These are phyloP conservation scores for Bauhinia variegata DNA, from an alignment of 306 rosid species.

Conservation along the genomic window DNA sequence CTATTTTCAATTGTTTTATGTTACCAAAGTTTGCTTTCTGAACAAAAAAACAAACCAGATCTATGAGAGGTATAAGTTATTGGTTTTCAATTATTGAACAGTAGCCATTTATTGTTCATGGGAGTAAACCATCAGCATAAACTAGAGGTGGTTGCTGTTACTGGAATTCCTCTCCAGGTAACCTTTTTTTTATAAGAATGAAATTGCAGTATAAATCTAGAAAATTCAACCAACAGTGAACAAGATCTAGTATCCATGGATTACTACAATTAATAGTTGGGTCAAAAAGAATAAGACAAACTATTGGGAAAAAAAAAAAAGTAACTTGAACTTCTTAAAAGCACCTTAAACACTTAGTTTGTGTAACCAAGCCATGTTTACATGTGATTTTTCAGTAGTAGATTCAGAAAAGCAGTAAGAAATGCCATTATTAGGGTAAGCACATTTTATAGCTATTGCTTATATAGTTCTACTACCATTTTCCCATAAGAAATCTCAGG, in stretches of 20 bases:
- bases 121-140: neutral
- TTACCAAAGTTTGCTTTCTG: neutral
- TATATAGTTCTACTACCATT: too few species aligned
- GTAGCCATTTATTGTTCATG: neutral
- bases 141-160: neutral
- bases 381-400: neutral
- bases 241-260: neutral
- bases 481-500: too few species aligned
- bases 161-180: neutral
- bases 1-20: neutral
- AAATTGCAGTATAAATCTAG: neutral
- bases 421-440: neutral
- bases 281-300: neutral
- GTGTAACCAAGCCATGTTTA: slow-evolving; percentile 5
- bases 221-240: neutral
- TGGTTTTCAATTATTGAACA: too few species aligned
- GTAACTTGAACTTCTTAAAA: neutral
- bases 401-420: neutral
- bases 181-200: neutral
- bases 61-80: too few species aligned
- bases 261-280: neutral
- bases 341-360: neutral
- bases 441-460: too few species aligned
- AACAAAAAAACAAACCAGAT: too few species aligned
- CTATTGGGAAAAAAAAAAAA: too few species aligned